Conservation (phyloP, 192 early-diverging fungal genomes). For the Gamsiella multidivaricata region DNA sequence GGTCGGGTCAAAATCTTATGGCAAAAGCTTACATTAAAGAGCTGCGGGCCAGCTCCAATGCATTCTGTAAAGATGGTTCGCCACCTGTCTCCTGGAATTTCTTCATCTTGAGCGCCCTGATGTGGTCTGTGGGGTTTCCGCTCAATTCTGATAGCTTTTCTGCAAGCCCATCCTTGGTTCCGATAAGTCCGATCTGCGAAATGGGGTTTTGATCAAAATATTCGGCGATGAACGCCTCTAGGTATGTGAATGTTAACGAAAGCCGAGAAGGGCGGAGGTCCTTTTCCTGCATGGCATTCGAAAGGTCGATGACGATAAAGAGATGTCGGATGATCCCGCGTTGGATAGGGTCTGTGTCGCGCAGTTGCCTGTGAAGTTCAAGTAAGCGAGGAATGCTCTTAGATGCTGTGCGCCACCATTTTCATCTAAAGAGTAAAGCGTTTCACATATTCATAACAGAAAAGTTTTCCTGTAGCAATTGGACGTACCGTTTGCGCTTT, state of each 20-base stretch:
- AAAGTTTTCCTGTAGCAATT: too few species aligned
- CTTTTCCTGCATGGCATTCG: slow-evolving; percentile 84
- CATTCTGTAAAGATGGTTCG: slow-evolving; percentile 94
- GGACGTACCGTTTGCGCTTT: slow-evolving; percentile 70
- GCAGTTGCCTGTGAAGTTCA: slow-evolving; percentile 42
- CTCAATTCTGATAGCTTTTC: slow-evolving; percentile 88
- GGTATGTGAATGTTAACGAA: slow-evolving; percentile 73
- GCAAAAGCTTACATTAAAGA: slow-evolving; percentile 62
- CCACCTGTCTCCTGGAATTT: slow-evolving; percentile 78
- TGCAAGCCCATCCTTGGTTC: slow-evolving; percentile 86
- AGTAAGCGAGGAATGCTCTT: background rate
- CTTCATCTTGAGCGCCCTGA: slow-evolving; percentile 71
- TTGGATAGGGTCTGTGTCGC: slow-evolving; percentile 77
- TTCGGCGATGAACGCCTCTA: slow-evolving; percentile 83
- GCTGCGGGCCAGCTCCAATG: slow-evolving; percentile 84
- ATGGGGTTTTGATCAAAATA: slow-evolving; percentile 98
- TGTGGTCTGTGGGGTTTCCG: slow-evolving; percentile 87
- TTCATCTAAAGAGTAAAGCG: background rate
- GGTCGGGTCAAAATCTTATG: background rate
- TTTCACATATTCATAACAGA: background rate
- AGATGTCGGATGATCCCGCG: slow-evolving; percentile 89
- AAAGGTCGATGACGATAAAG: slow-evolving; percentile 85
- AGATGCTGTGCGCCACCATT: slow-evolving; percentile 32
- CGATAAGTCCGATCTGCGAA: slow-evolving; percentile 84
- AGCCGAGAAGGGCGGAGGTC: slow-evolving; percentile 87